Evolutionary conservation across 2,329 filamentous ascomycete genomes (phyloP).

Genomic region (Escovopsis weberi): DNA sequence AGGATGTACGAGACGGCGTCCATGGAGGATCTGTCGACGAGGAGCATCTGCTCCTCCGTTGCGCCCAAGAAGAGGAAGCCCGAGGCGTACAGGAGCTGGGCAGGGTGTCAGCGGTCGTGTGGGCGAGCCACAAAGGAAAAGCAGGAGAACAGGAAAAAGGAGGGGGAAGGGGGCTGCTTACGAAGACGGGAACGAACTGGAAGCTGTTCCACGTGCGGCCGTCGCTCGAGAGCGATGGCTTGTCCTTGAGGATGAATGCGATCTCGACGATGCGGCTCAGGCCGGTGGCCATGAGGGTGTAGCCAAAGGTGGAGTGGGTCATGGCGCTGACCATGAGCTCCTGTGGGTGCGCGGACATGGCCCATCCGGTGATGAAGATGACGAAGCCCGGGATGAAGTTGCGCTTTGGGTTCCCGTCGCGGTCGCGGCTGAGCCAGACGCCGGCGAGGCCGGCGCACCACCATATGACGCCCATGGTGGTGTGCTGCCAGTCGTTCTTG

Average conservation of each 20-base stretch:
- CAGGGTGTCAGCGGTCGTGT: conserved; percentile 5
- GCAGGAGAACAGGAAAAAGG: not conserved
- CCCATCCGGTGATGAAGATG: conserved; percentile 85
- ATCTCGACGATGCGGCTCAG: conserved; percentile 79
- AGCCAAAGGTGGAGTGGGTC: conserved; percentile 82
- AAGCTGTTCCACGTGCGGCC: conserved; percentile 52
- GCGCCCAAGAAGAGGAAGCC: conserved; percentile 97
- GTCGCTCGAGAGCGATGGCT: conserved; percentile 47
- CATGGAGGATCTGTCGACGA: conserved; percentile 59
- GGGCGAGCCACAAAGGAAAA: no score
- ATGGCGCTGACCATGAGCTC: conserved; percentile 69
- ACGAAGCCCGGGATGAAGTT: conserved; percentile 91
- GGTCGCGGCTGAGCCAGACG: conserved; percentile 77
- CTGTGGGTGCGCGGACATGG: conserved; percentile 87
- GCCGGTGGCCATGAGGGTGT: conserved; percentile 86
- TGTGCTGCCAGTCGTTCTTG: conserved; percentile 91
- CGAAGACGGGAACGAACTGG: conserved; percentile 39
- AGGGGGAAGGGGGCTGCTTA: conserved; percentile 24
- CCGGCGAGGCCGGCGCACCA: conserved; percentile 88
- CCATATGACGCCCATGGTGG: conserved; percentile 99
- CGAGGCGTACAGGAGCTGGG: conserved; percentile 71
- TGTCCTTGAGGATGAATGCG: conserved; percentile 70
- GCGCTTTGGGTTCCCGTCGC: conserved; percentile 72
- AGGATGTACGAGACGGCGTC: conserved; percentile 87
- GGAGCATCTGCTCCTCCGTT: conserved; percentile 85